A percentile compares a stretch with the other conserved stretches of the same genome.
Conservation (phyloP, 805 yeast species). For the Barnettozyma populi region DNA sequence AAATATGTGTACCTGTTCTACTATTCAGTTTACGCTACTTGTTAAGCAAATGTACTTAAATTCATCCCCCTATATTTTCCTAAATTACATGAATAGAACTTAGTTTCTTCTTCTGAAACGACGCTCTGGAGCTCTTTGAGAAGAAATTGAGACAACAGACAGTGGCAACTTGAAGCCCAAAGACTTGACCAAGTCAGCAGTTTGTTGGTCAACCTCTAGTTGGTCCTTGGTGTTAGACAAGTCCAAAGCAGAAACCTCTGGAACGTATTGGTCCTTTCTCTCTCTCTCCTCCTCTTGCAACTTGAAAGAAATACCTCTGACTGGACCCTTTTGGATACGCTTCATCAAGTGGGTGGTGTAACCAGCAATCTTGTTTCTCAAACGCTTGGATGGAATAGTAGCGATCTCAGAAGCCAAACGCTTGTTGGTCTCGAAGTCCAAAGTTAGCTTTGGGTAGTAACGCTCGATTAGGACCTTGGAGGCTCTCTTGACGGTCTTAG, state of each 20-base stretch:
- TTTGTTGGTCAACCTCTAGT: conserved; percentile 95
- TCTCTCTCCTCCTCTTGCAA: conserved; percentile 99
- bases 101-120: conserved; percentile 90
- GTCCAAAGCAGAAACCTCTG: conserved; percentile 99
- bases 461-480: conserved; percentile 99
- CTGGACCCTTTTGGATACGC: conserved; percentile 99
- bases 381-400: conserved; percentile 98
- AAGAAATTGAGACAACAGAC: conserved; percentile 79
- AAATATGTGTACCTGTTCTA: no score
- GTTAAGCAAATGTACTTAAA: conserved; percentile 1
- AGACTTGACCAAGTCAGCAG: conserved; percentile 89
- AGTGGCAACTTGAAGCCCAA: conserved; percentile 89
- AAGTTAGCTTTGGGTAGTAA: conserved; percentile 98
- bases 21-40: background rate
- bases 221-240: conserved; percentile 93
- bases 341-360: conserved; percentile 99
- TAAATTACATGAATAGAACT: conserved; percentile 20
- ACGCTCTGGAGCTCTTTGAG: conserved; percentile 82
- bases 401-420: conserved; percentile 98
- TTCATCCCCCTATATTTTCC: conserved; percentile 4
- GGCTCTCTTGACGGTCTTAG: conserved; percentile 99
- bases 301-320: conserved; percentile 99
- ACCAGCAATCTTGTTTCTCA: conserved; percentile 99
- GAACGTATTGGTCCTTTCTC: conserved; percentile 99
- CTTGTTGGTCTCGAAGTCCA: conserved; percentile 99